Base-by-base conservation (phyloP, 805 yeast species). In the Saturnispora sanitii region DNA sequence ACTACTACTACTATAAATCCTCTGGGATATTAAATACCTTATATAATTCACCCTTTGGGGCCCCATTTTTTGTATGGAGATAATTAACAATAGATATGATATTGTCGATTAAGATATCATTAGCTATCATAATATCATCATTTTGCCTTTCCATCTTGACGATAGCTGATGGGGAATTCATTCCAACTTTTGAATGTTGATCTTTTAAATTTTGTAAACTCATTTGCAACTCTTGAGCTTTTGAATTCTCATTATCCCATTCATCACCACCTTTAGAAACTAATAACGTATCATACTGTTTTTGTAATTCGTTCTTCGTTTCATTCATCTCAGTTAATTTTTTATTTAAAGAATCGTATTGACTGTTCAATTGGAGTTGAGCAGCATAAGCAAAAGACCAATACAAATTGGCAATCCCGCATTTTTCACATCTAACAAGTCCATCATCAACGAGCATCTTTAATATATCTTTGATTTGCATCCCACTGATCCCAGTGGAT, bases 391-490 rank as follows among this genome's bases (percentile, higher is more conserved):
- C 57, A 53, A 69, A 73, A 38, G 70, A 60, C 76, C 77, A 75
- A 44, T 71, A 75, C 3, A 73, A 56, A 40, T 70, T 70, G 12
- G 69, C 61, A 12, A 62, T 59, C 0, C 82, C 82, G 51, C 81
- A 74, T 52, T 75, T 76, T 45, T 71, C 77, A 30, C 65, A 62
- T 33, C 64, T 65, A 6, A 74, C 62, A 23, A 71, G 48, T 19
- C 63, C 68, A 39, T 75, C 81, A 46, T 73, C 77, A 8, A 71
- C 50, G 43, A 75, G 60, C 3, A 53, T 47, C 32, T 68, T 70
- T 8, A 75, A 47, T 2, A 74, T 46, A 8, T 70, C 77, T 48
- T 75, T 75, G 31, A 75, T 71, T 38, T 71, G 68, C 73, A 73
- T 73, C 0, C 74, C 51, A n/a, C 71, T 65, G 6, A 75, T 65